Evolutionary conservation across 2,329 filamentous ascomycete genomes (phyloP), one percentile per base, ranked within the genome.

Genomic region (Phaeosphaeria sp.): DNA sequence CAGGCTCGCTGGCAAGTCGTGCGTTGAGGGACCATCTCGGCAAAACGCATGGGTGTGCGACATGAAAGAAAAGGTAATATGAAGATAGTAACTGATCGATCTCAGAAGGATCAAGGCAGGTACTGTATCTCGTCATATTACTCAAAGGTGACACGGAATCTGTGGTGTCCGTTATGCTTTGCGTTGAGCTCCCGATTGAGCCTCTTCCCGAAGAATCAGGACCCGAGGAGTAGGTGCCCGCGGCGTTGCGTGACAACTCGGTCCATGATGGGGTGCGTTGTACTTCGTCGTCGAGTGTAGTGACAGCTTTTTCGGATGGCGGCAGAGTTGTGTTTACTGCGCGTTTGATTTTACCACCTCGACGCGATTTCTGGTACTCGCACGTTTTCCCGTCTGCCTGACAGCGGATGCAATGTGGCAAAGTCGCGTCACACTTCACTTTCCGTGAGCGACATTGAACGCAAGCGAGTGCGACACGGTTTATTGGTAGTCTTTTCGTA

Each of bases 1-100:
- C 33, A 11, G 52, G 41, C 7, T 64, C 59, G 18, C 18, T 52
- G 30, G 39, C 43, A 13, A 60, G 43, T 18, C 54, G 54, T 33
- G 47, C 11, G 13, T 55, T 48, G 9, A 69, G 54, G 3, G 61
- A 54, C 58, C 58, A 63, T 44, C 50, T 43, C n/a, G 66, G 66
- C 23, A 69, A 58, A 6, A 64, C 59, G 53, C 62, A 68, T 5
- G 66, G 63, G 58, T 69, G 65, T 13, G 66, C 50, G 10, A 51
- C 46, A 47, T 69, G 65, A 33, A 68, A 69, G 56, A 56, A 62
- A 2, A 46, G 49, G 39, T 67, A 69, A 49, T 66, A 69, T 27
- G 59, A 58, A 7, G 54, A 55, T 21, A 69, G 39, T 4, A 69
- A 56, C 27, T 64, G 59, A 15, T 66, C 65, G 3, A 54, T 51